phyloP scores from a whole-genome alignment of 352 stramenopile species.

The Pythium sukuiense region DNA sequence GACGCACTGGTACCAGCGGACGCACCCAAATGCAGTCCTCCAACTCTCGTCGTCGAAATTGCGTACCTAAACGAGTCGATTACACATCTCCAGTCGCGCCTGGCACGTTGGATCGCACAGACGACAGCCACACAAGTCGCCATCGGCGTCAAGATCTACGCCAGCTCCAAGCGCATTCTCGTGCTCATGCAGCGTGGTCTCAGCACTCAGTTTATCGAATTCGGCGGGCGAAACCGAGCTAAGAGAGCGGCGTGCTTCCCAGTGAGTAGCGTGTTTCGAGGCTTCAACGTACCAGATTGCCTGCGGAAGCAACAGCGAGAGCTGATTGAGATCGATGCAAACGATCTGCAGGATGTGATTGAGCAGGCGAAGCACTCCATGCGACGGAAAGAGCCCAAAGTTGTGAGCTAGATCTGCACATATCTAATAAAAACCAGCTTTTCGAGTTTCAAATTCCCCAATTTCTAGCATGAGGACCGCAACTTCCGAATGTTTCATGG shows the following conservation, averaged over 20 bases:
- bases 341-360: slow-evolving; percentile 10
- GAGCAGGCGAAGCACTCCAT: slow-evolving; percentile 9
- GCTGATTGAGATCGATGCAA: slow-evolving; percentile 5
- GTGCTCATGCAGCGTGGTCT: slow-evolving; percentile 10
- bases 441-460: no score
- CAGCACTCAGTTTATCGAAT: slow-evolving; percentile 1
- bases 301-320: slow-evolving; percentile 1
- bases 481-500: no score
- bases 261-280: slow-evolving; percentile 6
- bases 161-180: neutral
- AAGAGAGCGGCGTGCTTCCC: slow-evolving; percentile 1
- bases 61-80: slow-evolving; percentile 18
- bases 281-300: neutral
- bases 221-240: neutral
- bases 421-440: no score
- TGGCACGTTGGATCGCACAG: slow-evolving; percentile 2
- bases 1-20: slow-evolving; percentile 17
- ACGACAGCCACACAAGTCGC: slow-evolving; percentile 8
- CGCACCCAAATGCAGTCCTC: slow-evolving; percentile 8
- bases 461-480: no score
- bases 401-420: neutral
- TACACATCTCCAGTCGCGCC: neutral
- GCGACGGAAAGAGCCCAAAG: neutral
- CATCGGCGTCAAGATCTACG: slow-evolving; percentile 18
- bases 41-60: slow-evolving; percentile 18